Base-by-base conservation (phyloP, 768 basidiomycete species). In the Podaxis sp. region DNA sequence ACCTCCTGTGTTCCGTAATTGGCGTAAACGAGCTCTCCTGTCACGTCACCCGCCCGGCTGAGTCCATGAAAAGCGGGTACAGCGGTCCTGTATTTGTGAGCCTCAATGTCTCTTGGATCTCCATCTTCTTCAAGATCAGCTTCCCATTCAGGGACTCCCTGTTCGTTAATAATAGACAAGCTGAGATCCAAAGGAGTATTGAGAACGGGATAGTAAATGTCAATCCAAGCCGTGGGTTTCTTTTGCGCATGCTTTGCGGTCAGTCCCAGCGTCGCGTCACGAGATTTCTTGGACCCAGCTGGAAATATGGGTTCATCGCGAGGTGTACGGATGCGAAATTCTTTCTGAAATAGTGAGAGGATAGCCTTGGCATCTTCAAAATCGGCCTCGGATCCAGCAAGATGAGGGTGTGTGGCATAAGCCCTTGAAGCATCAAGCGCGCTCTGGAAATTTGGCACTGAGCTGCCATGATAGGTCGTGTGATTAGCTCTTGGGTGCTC, bases 21-120 rank as follows among this genome's bases (percentile, higher is more conserved):
- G 2, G 84, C 95, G 66, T 93, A 96, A 17, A 96, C 78, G 13
- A 84, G 75, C 64, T 84, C 78, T 4, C 91, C 91, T 36, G 81
- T 78, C 17, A 84, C 94, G 64, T 88, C 86, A 1, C 96, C 96
- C 50, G 84, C 85, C 51, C 82, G 82, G 67, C 90, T 93, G 12
- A 93, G 75, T 3, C 93, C 95, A 73, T 96, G 95, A 86, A 91
- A 99, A n/a, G 90, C 75, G 0, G 90, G 87, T 13, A 95, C 82
- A 22, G 84, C 78, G 62, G 89, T 79, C 57, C 80, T 82, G 67
- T 90, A 87, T 64, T 85, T 81, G 60, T 82, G 79, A 4, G 91
- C 91, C 60, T 89, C 87, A 24, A 84, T 80, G 69, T 98, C 96
- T 3, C 83, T 78, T 2, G 84, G 82, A 67, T 86, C 83, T 3